Evolutionary conservation across 306 rosid species (phyloP).

Genomic region (Casuarina glauca): DNA sequence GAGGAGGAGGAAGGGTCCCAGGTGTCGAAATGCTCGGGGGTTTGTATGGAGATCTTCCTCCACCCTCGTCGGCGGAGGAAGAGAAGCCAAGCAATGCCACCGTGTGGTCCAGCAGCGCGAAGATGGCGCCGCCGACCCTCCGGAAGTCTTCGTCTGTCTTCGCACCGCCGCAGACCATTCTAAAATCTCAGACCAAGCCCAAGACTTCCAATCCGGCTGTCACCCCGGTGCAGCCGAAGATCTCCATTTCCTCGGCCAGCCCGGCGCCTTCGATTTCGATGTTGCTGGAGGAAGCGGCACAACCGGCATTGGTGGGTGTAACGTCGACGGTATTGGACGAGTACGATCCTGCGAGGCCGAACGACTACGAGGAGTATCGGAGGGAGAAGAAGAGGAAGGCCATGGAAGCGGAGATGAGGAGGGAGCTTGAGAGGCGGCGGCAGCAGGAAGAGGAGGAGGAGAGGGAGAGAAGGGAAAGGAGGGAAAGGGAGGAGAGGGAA

Average conservation of each 20-base stretch:
- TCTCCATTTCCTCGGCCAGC: conserved; percentile 2
- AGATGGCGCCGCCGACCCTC: conserved; percentile 97
- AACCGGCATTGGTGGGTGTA: conserved; percentile 81
- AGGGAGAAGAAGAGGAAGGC: conserved; percentile 80
- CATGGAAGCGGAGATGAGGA: conserved; percentile 75
- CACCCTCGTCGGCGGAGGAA: conserved; percentile 91
- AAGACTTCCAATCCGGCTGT: conserved; percentile 26
- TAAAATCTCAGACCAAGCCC: conserved; percentile 60
- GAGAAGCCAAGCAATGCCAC: conserved; percentile 75
- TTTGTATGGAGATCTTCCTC: conserved; percentile 94
- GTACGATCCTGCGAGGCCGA: conserved; percentile 94
- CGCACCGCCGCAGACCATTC: conserved; percentile 70
- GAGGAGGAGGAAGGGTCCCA: not conserved
- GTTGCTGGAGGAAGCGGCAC: conserved; percentile 37
- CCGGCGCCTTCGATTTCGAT: conserved; percentile 21
- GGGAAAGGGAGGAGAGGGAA: conserved; percentile 43
- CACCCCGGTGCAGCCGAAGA: conserved; percentile 22
- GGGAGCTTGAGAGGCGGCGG: conserved; percentile 75
- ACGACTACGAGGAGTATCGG: conserved; percentile 89
- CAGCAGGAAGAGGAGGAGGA: conserved; percentile 68
- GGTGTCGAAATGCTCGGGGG: conserved; percentile 72
- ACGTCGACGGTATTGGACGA: conserved; percentile 80
- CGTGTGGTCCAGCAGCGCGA: conserved; percentile 90
- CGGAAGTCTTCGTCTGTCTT: conserved; percentile 72
- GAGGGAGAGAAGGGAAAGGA: conserved; percentile 42